A percentile compares a stretch with the other conserved stretches of the same genome.
Evolutionary conservation across 139 green algal genomes (phyloP).

Genomic region (Desmodesmus armatus): DNA sequence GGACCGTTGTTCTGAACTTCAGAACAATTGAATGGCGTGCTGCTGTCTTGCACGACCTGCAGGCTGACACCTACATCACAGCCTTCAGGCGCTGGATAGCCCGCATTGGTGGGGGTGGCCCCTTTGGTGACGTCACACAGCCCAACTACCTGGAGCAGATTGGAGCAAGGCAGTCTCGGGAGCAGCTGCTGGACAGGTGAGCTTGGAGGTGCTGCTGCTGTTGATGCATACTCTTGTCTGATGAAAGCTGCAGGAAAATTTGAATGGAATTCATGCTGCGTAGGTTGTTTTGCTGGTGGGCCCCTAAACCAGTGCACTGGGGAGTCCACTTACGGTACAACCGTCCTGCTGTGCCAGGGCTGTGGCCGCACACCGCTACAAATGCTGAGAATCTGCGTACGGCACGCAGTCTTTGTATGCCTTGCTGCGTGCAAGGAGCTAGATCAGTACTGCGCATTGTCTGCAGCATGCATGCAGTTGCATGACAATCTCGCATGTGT

Average conservation of each 20-base stretch:
- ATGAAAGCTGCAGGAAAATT: neutral
- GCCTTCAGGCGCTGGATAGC: conserved; percentile 25
- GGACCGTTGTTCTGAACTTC: too few relatives aligned
- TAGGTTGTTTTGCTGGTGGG: neutral
- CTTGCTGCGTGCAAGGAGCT: too few relatives aligned
- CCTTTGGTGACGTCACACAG: conserved; percentile 5
- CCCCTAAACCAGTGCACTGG: too few relatives aligned
- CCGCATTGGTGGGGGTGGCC: conserved; percentile 9
- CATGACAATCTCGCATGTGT: neutral
- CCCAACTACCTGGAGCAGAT: neutral
- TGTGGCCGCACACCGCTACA: too few relatives aligned
- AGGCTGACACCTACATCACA: conserved; percentile 30
- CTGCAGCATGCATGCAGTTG: neutral
- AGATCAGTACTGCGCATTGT: too few relatives aligned
- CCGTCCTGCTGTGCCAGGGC: too few relatives aligned
- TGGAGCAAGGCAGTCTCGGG: neutral
- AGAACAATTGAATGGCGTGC: too few relatives aligned
- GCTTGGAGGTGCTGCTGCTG: neutral
- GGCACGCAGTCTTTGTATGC: too few relatives aligned
- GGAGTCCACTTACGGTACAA: too few relatives aligned
- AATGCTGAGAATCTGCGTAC: too few relatives aligned
- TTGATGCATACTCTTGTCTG: neutral
- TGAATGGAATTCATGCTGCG: neutral
- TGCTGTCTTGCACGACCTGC: too few relatives aligned
- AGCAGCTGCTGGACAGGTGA: conserved; percentile 39